phyloP scores from a whole-genome alignment of 805 yeast genomes.

The Ogataea zsoltii region DNA sequence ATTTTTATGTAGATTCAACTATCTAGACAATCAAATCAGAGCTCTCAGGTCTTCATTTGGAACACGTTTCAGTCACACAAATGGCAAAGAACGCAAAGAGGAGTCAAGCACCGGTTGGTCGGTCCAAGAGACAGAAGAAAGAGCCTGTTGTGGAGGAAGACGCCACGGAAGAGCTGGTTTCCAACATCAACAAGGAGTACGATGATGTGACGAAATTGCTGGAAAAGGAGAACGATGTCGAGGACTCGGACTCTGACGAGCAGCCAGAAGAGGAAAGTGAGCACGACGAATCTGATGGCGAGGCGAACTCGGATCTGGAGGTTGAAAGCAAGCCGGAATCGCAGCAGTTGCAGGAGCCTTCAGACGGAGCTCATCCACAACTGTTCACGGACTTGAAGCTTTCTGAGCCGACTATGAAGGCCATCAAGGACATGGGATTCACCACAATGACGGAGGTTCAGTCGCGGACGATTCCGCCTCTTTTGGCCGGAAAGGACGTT shows the following conservation, averaged over 20 bases:
- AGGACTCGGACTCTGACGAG: conserved; percentile 25
- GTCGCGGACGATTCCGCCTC: conserved; percentile 93
- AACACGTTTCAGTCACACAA: too few species aligned
- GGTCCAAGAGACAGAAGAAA: conserved; percentile 17
- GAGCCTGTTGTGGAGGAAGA: conserved; percentile 19
- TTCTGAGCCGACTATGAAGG: conserved; percentile 79
- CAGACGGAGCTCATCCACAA: conserved; percentile 22
- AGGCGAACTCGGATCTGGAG: conserved; percentile 34
- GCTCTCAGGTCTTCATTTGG: too few species aligned
- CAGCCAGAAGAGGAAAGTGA: conserved; percentile 29
- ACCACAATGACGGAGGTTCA: conserved; percentile 91
- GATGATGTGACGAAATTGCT: conserved; percentile 57
- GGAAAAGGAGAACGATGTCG: conserved; percentile 15
- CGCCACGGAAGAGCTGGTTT: conserved; percentile 46
- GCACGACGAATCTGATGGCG: conserved; percentile 24
- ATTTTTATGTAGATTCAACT: too few species aligned
- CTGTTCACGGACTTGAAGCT: conserved; percentile 57
- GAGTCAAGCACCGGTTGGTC: conserved; percentile 4
- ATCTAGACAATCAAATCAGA: too few species aligned
- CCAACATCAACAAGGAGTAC: conserved; percentile 55
- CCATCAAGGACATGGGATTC: conserved; percentile 88
- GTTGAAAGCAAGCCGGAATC: conserved; percentile 34
- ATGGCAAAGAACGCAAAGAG: conserved; percentile 3
- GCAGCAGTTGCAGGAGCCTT: conserved; percentile 21
- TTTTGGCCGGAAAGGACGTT: conserved; percentile 95